phyloP scores from a whole-genome alignment of 345 rosid species.

The Salix caprea region DNA sequence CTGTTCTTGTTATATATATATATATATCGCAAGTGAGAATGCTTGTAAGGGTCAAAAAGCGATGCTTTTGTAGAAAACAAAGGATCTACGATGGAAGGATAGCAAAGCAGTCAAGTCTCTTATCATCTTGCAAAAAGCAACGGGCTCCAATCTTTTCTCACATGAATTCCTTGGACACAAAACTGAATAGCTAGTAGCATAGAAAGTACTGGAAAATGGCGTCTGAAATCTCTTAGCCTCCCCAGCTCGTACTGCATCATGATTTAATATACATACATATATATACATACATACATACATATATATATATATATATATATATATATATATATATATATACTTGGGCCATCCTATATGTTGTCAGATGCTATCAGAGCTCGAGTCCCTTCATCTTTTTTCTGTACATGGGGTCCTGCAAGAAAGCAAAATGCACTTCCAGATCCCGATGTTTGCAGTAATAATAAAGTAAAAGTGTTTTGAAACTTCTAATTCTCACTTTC shows the following conservation, averaged over 20 bases:
- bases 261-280: no score
- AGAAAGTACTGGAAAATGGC: not conserved
- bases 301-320: accelerated
- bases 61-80: conserved; percentile 28
- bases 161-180: not conserved
- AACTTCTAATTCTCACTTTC: conserved; percentile 12
- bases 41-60: conserved; percentile 33
- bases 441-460: not conserved
- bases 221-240: no score
- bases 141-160: not conserved
- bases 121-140: conserved; percentile 7
- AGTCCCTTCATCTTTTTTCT: not conserved
- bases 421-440: conserved; percentile 6
- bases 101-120: conserved; percentile 16
- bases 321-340: accelerated
- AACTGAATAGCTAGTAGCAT: not conserved
- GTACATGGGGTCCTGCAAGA: not conserved
- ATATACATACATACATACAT: no score
- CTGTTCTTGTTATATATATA: no score
- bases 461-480: not conserved
- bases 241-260: no score
- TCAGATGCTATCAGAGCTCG: not conserved
- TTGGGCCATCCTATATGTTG: not conserved
- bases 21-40: not conserved
- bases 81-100: conserved; percentile 28